These are phyloP conservation scores for Stagonosporopsis chrysanthemi DNA, from an alignment of 2,329 filamentous ascomycete genomes.

Conservation along the genomic window DNA sequence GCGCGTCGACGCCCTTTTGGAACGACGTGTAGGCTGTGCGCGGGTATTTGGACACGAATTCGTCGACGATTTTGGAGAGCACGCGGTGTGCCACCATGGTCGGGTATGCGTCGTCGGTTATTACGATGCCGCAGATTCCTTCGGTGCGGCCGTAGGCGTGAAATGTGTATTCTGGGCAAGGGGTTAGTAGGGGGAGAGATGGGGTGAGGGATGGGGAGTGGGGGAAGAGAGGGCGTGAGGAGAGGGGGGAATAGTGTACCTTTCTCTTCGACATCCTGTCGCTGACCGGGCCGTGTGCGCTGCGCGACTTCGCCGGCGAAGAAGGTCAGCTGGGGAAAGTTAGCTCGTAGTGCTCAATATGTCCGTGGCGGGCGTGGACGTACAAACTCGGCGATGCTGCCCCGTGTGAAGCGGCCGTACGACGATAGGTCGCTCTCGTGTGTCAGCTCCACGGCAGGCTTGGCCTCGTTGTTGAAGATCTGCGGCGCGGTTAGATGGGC, in stretches of 20 bases:
- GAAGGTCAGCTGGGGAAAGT: constrained; percentile 71
- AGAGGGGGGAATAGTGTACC: constrained; percentile 45
- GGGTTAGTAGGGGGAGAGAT: background rate
- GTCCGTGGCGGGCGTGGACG: constrained; percentile 12
- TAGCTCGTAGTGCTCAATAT: constrained; percentile 4
- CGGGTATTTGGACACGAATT: constrained; percentile 81
- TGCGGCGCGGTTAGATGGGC: constrained; percentile 49
- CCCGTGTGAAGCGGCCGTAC: constrained; percentile 78
- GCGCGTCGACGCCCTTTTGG: constrained; percentile 50
- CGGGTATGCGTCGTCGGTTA: constrained; percentile 60
- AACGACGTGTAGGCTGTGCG: constrained; percentile 69
- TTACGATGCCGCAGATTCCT: constrained; percentile 57
- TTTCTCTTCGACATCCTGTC: constrained; percentile 86
- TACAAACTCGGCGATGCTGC: constrained; percentile 50
- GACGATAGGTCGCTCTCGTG: constrained; percentile 78
- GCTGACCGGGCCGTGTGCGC: constrained; percentile 78
- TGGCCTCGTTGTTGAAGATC: constrained; percentile 81
- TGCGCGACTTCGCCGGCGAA: constrained; percentile 89
- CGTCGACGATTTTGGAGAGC: constrained; percentile 84
- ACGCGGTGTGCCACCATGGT: constrained; percentile 85
- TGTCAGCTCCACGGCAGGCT: constrained; percentile 78
- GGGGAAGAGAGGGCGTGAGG: background rate
- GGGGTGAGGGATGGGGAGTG: background rate
- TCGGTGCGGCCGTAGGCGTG: constrained; percentile 56
- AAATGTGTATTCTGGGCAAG: constrained; percentile 66